These are phyloP conservation scores for Schizothecium vesticola DNA, from an alignment of 495 filamentous ascomycete genomes.

Conservation along the genomic window DNA sequence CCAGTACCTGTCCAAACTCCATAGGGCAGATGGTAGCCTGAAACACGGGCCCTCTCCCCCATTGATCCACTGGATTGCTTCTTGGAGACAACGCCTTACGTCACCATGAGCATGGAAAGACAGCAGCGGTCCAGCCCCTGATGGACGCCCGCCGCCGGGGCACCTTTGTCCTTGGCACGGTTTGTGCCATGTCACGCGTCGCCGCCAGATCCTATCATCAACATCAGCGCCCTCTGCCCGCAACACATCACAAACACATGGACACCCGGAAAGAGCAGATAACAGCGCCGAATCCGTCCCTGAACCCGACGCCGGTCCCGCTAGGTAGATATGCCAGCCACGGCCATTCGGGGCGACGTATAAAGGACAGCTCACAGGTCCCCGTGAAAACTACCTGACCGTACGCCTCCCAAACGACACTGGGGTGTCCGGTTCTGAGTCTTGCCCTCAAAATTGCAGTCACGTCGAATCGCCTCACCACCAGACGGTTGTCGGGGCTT, in stretches of 20 bases:
- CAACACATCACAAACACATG: background rate
- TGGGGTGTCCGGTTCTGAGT: background rate
- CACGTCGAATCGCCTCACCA: background rate
- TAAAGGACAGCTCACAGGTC: background rate
- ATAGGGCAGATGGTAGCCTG: background rate
- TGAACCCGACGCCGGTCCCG: background rate
- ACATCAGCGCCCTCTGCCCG: background rate
- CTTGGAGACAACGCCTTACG: background rate
- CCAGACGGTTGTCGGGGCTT: background rate
- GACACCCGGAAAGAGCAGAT: background rate
- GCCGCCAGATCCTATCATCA: background rate
- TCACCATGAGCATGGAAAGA: background rate
- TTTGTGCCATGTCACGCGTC: background rate
- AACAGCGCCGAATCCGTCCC: background rate
- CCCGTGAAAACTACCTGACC: background rate
- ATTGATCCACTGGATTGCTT: background rate
- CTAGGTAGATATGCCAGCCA: background rate
- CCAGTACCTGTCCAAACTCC: background rate
- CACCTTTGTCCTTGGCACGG: background rate
- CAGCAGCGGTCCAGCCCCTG: background rate
- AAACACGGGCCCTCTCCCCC: background rate
- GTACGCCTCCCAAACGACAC: background rate
- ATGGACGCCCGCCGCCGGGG: background rate
- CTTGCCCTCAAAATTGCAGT: background rate
- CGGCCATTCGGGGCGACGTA: background rate